phyloP scores from a whole-genome alignment of 176 grass and related monocot species.

The Metroxylon sagu region DNA sequence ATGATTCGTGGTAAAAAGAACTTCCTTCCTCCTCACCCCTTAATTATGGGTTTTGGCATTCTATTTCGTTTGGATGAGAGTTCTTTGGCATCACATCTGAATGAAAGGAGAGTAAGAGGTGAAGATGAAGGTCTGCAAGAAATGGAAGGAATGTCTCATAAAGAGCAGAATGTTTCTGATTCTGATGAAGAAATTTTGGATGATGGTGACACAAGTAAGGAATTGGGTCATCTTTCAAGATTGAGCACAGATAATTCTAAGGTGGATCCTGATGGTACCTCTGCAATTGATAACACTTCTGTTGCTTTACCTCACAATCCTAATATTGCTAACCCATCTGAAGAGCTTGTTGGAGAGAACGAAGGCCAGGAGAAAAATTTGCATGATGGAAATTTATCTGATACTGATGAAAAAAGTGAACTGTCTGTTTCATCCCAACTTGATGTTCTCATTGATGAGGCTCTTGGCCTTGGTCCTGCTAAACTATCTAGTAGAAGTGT shows the following conservation, averaged over 20 bases:
- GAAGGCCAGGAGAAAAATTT: conserved; percentile 17
- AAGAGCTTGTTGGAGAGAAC: conserved; percentile 3
- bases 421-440: conserved; percentile 56
- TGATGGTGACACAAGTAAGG: conserved; percentile 30
- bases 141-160: conserved; percentile 23
- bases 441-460: conserved; percentile 86
- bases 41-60: conserved; percentile 93
- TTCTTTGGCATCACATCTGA: conserved; percentile 75
- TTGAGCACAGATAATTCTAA: conserved; percentile 21
- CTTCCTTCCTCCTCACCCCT: conserved; percentile 79
- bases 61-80: conserved; percentile 95
- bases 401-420: conserved; percentile 28
- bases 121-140: conserved; percentile 66
- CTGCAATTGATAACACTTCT: conserved; percentile 17
- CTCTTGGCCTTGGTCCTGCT: conserved; percentile 69
- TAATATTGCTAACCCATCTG: background rate
- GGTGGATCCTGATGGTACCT: conserved; percentile 4
- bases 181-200: conserved; percentile 32
- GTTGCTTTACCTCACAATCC: conserved; percentile 25
- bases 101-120: conserved; percentile 80
- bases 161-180: conserved; percentile 36
- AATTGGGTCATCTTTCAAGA: conserved; percentile 31
- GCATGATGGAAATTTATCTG: background rate
- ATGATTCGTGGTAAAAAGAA: conserved; percentile 98
- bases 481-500: conserved; percentile 44